Percentiles rank a stretch among this genome's conserved stretches.
phyloP scores from a whole-genome alignment of 768 basidiomycete species.

The Leccinum barrowsii region DNA sequence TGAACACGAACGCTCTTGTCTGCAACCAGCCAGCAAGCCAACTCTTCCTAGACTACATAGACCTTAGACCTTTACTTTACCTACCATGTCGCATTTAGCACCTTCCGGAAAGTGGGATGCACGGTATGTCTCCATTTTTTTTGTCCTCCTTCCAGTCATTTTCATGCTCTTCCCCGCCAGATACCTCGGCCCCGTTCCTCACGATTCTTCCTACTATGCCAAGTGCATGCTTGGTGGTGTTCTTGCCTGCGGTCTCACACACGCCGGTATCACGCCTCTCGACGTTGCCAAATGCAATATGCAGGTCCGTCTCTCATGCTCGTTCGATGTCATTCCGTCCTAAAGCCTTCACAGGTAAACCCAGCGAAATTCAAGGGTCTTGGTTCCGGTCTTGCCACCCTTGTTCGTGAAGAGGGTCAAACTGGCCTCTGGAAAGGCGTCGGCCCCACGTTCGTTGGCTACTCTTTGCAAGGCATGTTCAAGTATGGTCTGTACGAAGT shows the following conservation, averaged over 20 bases:
- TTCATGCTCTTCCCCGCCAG: background rate
- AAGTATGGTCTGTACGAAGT: conserved; percentile 97
- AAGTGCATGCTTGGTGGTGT: conserved; percentile 11
- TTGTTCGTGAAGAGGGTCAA: conserved; percentile 76
- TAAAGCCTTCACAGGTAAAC: conserved; percentile 51
- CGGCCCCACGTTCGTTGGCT: conserved; percentile 89
- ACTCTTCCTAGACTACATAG: background rate
- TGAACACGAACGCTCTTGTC: background rate
- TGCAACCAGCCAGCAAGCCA: background rate
- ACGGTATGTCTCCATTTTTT: background rate
- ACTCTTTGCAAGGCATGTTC: conserved; percentile 95
- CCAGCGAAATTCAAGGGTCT: conserved; percentile 72
- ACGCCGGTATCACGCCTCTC: conserved; percentile 8
- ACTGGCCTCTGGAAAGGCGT: conserved; percentile 91
- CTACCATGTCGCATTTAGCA: conserved; percentile 14
- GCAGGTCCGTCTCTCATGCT: conserved; percentile 1
- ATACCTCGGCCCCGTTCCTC: conserved; percentile 12
- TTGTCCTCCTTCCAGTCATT: background rate
- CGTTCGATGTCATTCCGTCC: no score
- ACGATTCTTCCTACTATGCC: conserved; percentile 10
- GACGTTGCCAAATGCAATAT: conserved; percentile 10
- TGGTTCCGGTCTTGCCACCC: conserved; percentile 52
- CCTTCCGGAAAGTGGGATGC: conserved; percentile 18
- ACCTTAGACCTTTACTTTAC: background rate
- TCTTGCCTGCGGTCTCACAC: conserved; percentile 8